Conservation (phyloP, 2,329 filamentous ascomycete genomes). For the Mollisiaceae sp. region DNA sequence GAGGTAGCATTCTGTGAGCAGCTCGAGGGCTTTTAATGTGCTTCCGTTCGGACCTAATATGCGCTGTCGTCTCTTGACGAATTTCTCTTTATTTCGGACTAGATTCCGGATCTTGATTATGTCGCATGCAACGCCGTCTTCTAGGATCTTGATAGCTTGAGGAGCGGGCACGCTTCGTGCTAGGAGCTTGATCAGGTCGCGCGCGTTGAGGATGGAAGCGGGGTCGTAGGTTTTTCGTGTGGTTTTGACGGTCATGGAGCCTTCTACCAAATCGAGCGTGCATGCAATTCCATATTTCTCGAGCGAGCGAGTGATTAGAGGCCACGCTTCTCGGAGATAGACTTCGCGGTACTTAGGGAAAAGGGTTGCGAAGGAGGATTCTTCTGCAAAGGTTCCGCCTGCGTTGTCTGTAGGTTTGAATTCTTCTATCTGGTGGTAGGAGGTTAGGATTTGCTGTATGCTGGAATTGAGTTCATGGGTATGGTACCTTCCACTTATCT, state of each 20-base stretch:
- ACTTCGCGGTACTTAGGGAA: constrained; percentile 98
- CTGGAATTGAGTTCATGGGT: neutral
- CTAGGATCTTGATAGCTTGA: constrained; percentile 91
- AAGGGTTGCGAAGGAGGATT: constrained; percentile 84
- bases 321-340: constrained; percentile 92
- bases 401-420: constrained; percentile 87
- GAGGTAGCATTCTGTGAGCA: constrained; percentile 90
- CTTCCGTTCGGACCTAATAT: constrained; percentile 91
- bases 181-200: constrained; percentile 92
- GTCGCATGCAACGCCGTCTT: constrained; percentile 90
- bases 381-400: constrained; percentile 86
- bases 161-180: constrained; percentile 90
- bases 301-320: constrained; percentile 83
- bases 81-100: constrained; percentile 91
- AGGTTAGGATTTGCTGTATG: constrained; percentile 10
- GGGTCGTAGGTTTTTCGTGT: constrained; percentile 92
- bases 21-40: constrained; percentile 91
- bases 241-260: constrained; percentile 95
- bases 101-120: constrained; percentile 94
- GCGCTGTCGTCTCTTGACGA: constrained; percentile 91
- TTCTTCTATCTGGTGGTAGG: constrained; percentile 65
- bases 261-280: constrained; percentile 91
- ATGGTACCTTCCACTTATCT: constrained; percentile 85
- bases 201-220: constrained; percentile 88
- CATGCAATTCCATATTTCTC: constrained; percentile 90